These are phyloP conservation scores for Glycine tomentella DNA, from an alignment of 306 rosid species.

Conservation along the genomic window DNA sequence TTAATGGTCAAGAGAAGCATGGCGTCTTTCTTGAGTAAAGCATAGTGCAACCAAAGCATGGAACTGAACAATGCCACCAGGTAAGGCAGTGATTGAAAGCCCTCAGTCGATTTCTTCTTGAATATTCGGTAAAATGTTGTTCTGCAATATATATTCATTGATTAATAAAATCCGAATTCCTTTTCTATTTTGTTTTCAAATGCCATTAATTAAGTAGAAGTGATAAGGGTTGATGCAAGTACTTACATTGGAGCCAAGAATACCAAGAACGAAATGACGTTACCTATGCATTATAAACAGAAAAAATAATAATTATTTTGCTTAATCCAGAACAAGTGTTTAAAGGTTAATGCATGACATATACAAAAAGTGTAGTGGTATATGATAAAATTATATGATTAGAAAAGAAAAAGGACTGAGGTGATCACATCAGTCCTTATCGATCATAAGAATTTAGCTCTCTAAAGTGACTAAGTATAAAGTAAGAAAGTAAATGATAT, in stretches of 20 bases:
- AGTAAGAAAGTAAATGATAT: too few relatives aligned
- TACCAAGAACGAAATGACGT: constrained; percentile 81
- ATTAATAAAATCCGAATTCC: background rate
- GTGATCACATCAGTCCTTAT: too few relatives aligned
- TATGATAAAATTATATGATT: background rate
- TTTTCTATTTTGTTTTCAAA: background rate
- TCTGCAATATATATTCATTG: constrained; percentile 46
- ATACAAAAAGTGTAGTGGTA: background rate
- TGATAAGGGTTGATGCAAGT: background rate
- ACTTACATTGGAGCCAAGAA: constrained; percentile 94
- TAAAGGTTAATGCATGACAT: background rate
- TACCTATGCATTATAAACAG: constrained; percentile 58
- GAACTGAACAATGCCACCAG: constrained; percentile 84
- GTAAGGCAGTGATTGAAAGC: constrained; percentile 84
- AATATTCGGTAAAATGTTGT: constrained; percentile 77
- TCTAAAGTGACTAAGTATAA: too few relatives aligned
- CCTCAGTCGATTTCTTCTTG: constrained; percentile 80
- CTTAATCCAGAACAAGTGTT: background rate
- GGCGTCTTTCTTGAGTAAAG: constrained; percentile 61
- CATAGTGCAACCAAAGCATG: constrained; percentile 84
- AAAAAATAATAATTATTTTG: background rate
- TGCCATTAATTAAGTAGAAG: background rate
- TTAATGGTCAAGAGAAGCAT: constrained; percentile 85
- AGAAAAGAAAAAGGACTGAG: too few relatives aligned
- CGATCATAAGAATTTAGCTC: too few relatives aligned